Base-by-base conservation (phyloP, 257 asterid species). In the Ocimum tenuiflorum region DNA sequence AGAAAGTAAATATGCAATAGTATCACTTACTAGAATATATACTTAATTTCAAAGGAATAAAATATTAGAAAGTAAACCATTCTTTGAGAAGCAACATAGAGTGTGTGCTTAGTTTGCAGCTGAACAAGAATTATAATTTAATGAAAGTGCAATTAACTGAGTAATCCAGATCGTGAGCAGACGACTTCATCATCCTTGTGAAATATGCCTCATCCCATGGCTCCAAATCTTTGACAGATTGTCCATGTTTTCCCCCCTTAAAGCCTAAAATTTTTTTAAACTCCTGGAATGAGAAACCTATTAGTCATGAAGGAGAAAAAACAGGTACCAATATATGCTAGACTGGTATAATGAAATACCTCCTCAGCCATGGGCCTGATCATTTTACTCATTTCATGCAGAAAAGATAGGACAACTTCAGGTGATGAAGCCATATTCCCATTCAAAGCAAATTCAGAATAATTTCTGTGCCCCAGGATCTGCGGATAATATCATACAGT, bases 141-240 rank as follows among this genome's bases (percentile, higher is more conserved):
- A 65, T 47, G 76, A 41, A 71, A 60, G 22, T 19, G 77, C 3
- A 68, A 67, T 54, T 80, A 79, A 89, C 99, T 82, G 82, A 79
- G 83, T 76, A 80, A 76, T 92, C 88, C 80, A 88, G 79, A 75
- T 86, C 70, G 79, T 87, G 80, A 29, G 82, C 78, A 38, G 79
- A 63, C 49, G 94, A 79, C 77, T 86, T 92, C 96, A 92, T 89
- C 85, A 86, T 70, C 71, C 89, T 75, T 0, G 99, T 81, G 74
- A 70, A 87, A 77, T 89, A 88, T 61, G 95, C 76, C 84, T 88
- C 97, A 73, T 92, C 99, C 99, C 99, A 92, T 7, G 99, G 97
- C 73, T 89, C 90, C 81, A 92, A 78, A 71, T 82, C 90, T 63
- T 75, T 87, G 68, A 65, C 68, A 27, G 66, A 70, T 58, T 67